phyloP scores from a whole-genome alignment of 176 grass and related monocot species.

The Pontederia crassipes region DNA sequence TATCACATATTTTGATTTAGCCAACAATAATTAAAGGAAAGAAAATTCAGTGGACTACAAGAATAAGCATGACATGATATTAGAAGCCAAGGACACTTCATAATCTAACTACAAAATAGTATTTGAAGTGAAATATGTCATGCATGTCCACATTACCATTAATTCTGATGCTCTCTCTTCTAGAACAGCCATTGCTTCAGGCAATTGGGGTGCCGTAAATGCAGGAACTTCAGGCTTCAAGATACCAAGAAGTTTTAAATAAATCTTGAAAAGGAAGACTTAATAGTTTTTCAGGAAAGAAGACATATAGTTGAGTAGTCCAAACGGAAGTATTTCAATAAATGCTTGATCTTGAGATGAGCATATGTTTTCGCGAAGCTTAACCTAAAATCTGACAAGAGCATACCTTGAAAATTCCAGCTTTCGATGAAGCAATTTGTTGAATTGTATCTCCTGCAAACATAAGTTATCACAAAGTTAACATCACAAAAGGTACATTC shows the following conservation, averaged over 20 bases:
- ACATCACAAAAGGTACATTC: neutral
- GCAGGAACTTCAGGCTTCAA: slow-evolving; percentile 33
- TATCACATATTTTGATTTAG: neutral
- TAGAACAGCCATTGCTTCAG: slow-evolving; percentile 28
- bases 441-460: slow-evolving; percentile 23
- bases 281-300: neutral
- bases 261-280: slow-evolving; percentile 22
- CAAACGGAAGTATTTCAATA: slow-evolving; percentile 25
- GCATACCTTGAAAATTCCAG: slow-evolving; percentile 24
- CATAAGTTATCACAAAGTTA: neutral
- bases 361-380: neutral
- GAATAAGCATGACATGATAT: too few relatives aligned
- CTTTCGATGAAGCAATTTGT: slow-evolving; percentile 14
- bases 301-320: slow-evolving; percentile 21
- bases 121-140: neutral
- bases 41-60: neutral
- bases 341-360: slow-evolving; percentile 6
- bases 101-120: neutral
- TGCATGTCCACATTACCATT: slow-evolving; percentile 21
- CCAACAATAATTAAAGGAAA: slow-evolving; percentile 3
- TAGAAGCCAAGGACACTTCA: neutral
- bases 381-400: neutral
- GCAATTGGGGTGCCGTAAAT: slow-evolving; percentile 32
- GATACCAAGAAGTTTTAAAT: slow-evolving; percentile 20
- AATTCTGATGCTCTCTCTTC: slow-evolving; percentile 21